Evolutionary conservation across 768 basidiomycete genomes (phyloP), one percentile per base, ranked within the genome.

Genomic region (Exidia glandulosa): DNA sequence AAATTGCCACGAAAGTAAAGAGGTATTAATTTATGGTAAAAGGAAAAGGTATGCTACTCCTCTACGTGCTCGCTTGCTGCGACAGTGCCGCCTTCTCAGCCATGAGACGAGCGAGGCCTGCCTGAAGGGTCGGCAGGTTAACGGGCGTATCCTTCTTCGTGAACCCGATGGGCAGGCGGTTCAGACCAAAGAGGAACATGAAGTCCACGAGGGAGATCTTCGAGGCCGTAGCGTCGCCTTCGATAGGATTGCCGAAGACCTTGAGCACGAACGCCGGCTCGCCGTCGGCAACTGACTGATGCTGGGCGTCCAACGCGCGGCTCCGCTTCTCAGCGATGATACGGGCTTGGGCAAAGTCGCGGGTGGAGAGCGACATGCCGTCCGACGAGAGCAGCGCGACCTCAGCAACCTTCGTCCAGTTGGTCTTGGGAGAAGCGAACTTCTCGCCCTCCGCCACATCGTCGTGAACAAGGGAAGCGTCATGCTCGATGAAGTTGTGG

Each of bases 401-500:
- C 27, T 29, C 27, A 12, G 25, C 50, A 27, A 54, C 50, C 50
- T 54, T 54, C 27, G 50, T 54, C 9, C 14, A 13, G 50, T 54
- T 54, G 25, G 50, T 54, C 27, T 32, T 27, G 6, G 19, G 7
- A 9, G 68, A 67, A 9, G 68, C 67, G 60, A 62, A 68, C 57
- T 60, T 61, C 25, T 62, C 61, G 19, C 60, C 63, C 14, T 58
- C 37, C 13, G 56, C 32, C 3, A 63, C 65, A 62, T 71, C 65
- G n/a, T 60, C 57, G 60, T 71, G 70, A 19, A 59, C 67, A 25
- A 70, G 64, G 3, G 67, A 68, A 4, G 66, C 65, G 60, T 71
- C 62, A 62, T 71, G 70, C 62, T 71, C 70, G 63, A 71, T 64
- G 29, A 57, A 34, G 58, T 66, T 64, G 63, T 71, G 70, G 37